Conservation (phyloP, 108 stramenopile genomes). For the Pseudonitzschia pungens region DNA sequence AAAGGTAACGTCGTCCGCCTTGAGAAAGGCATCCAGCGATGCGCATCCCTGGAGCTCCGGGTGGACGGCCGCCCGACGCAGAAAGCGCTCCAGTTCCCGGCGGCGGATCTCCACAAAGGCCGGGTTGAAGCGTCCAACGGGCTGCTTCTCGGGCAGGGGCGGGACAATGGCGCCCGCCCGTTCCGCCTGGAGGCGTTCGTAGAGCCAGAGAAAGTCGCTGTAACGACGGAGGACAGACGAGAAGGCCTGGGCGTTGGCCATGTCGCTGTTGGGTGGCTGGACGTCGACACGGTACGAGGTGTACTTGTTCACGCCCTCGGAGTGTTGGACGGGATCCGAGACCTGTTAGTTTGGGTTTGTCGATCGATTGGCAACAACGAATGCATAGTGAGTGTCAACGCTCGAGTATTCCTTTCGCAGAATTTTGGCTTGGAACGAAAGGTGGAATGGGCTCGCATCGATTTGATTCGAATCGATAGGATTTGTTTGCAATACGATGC, state of each 20-base stretch:
- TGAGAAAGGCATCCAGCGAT: conserved; percentile 85
- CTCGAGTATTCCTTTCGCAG: neutral
- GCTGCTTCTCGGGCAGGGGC: conserved; percentile 96
- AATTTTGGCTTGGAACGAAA: neutral
- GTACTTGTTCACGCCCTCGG: conserved; percentile 89
- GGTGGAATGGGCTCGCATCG: too few species aligned
- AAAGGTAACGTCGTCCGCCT: conserved; percentile 89
- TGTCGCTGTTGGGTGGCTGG: conserved; percentile 57
- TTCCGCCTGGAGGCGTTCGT: conserved; percentile 82
- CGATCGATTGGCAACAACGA: neutral
- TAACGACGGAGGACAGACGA: conserved; percentile 90
- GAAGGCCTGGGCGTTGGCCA: conserved; percentile 50
- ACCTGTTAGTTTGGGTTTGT: conserved; percentile 39
- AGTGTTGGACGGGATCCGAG: conserved; percentile 86
- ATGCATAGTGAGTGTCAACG: neutral
- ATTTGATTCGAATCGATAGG: too few species aligned
- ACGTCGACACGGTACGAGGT: conserved; percentile 89
- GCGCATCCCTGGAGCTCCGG: conserved; percentile 80
- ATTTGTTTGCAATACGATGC: too few species aligned
- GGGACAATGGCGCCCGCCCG: conserved; percentile 93
- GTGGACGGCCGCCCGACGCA: conserved; percentile 86
- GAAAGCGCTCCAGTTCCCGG: conserved; percentile 79
- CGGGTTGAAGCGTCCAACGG: conserved; percentile 88
- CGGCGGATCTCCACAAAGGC: conserved; percentile 87
- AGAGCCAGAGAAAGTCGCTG: conserved; percentile 96